Evolutionary conservation across 2,329 filamentous ascomycete genomes (phyloP).

Genomic region (Hymenoscyphus repandus): DNA sequence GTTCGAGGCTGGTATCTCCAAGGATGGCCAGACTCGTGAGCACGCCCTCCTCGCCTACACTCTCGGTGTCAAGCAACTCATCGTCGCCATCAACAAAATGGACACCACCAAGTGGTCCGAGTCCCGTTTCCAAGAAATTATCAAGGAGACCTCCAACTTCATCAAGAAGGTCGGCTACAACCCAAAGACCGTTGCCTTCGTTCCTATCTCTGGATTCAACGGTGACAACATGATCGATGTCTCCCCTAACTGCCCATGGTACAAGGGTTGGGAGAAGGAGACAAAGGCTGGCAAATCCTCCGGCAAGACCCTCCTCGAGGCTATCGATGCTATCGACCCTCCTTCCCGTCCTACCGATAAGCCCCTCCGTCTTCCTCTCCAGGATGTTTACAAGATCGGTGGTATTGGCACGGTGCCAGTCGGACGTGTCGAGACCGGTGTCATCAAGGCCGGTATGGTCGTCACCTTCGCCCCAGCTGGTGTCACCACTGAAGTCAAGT

Average conservation of each 20-base stretch:
- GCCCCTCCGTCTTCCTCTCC: slow-evolving; percentile 99
- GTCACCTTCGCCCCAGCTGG: slow-evolving; percentile 97
- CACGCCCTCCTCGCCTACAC: slow-evolving; percentile 99
- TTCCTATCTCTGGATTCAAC: slow-evolving; percentile 99
- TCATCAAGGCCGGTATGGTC: slow-evolving; percentile 87
- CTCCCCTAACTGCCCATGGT: slow-evolving; percentile 97
- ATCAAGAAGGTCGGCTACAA: slow-evolving; percentile 99
- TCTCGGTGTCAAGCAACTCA: slow-evolving; percentile 99
- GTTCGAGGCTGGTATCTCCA: slow-evolving; percentile 99
- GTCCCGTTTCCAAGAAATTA: slow-evolving; percentile 95
- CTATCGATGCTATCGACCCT: slow-evolving; percentile 92
- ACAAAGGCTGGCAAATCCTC: slow-evolving; percentile 77
- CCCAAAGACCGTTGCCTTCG: slow-evolving; percentile 97
- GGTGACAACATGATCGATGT: slow-evolving; percentile 98
- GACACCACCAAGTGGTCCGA: slow-evolving; percentile 99
- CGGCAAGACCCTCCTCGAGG: slow-evolving; percentile 98
- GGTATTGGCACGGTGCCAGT: slow-evolving; percentile 99
- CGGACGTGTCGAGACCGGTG: slow-evolving; percentile 99
- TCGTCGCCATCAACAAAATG: slow-evolving; percentile 99
- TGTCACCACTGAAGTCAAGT: slow-evolving; percentile 99
- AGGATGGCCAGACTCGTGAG: slow-evolving; percentile 99
- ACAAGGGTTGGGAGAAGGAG: slow-evolving; percentile 99
- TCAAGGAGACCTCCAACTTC: slow-evolving; percentile 99
- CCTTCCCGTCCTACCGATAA: slow-evolving; percentile 95
- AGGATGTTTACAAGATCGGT: slow-evolving; percentile 99